Conservation (phyloP, 1,139 yeast genomes). For the Scheffersomyces cryptocercus region DNA sequence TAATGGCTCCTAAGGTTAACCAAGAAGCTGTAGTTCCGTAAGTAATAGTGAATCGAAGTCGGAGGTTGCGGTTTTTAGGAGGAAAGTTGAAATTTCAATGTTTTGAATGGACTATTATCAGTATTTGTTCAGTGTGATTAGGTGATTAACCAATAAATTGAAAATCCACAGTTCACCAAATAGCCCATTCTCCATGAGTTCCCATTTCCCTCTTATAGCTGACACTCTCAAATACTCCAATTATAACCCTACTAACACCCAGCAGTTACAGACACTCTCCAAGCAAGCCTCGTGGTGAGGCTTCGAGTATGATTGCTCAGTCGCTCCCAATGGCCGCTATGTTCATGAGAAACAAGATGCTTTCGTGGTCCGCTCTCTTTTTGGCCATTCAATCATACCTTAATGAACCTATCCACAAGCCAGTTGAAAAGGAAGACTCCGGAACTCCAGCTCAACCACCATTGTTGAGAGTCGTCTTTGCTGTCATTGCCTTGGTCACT, state of each 20-base stretch:
- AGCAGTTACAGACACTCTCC: constrained; percentile 49
- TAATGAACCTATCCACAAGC: constrained; percentile 48
- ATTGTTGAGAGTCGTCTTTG: constrained; percentile 45
- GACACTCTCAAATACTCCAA: too few relatives aligned
- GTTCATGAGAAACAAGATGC: constrained; percentile 54
- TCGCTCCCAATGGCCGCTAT: constrained; percentile 72
- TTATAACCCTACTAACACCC: constrained; percentile 4
- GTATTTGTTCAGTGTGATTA: too few relatives aligned
- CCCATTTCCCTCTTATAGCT: too few relatives aligned
- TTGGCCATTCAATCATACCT: constrained; percentile 52
- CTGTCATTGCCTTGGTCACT: constrained; percentile 46
- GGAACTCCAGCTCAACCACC: constrained; percentile 42
- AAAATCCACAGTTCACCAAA: too few relatives aligned
- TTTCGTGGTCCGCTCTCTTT: constrained; percentile 60
- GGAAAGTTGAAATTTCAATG: too few relatives aligned
- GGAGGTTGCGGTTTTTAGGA: too few relatives aligned
- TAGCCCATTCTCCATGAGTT: too few relatives aligned
- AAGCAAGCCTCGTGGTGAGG: constrained; percentile 49
- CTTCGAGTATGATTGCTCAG: constrained; percentile 51
- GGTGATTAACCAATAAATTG: too few relatives aligned
- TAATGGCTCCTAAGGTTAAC: too few relatives aligned
- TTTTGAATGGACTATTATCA: too few relatives aligned
- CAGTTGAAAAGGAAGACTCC: constrained; percentile 18
- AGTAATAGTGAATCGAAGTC: too few relatives aligned
- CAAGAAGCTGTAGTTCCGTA: too few relatives aligned